These are phyloP conservation scores for Periconia sp. DNA, from an alignment of 2,329 filamentous ascomycete genomes.

Conservation along the genomic window DNA sequence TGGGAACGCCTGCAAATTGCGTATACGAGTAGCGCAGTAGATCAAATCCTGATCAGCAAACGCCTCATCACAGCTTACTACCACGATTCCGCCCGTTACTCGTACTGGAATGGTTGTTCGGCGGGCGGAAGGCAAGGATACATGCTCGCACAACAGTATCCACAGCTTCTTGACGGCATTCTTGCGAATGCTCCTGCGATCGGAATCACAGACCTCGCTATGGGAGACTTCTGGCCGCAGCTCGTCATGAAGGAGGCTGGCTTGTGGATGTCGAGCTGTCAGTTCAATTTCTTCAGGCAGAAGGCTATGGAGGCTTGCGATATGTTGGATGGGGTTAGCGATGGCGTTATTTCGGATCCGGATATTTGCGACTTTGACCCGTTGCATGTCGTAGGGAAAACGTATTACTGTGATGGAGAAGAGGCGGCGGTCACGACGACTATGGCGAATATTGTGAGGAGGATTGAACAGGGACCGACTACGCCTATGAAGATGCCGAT, in stretches of 20 bases:
- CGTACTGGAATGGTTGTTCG: constrained; percentile 41
- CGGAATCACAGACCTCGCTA: constrained; percentile 21
- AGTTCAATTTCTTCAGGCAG: constrained; percentile 25
- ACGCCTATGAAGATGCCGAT: constrained; percentile 9
- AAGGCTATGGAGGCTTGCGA: constrained; percentile 30
- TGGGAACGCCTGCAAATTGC: constrained; percentile 41
- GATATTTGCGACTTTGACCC: constrained; percentile 28
- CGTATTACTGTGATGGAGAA: constrained; percentile 21
- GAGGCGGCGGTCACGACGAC: constrained; percentile 16
- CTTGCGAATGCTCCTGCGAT: constrained; percentile 36
- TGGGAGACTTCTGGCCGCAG: constrained; percentile 27
- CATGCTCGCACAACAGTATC: constrained; percentile 36
- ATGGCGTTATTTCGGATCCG: constrained; percentile 38
- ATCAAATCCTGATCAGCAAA: constrained; percentile 40
- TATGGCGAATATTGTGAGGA: constrained; percentile 23
- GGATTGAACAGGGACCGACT: constrained; percentile 20
- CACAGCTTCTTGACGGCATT: constrained; percentile 37
- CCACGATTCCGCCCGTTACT: constrained; percentile 30
- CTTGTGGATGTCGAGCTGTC: constrained; percentile 25
- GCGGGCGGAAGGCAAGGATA: constrained; percentile 40
- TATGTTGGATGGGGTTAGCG: constrained; percentile 22
- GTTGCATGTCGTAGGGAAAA: constrained; percentile 8
- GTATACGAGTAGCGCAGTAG: constrained; percentile 40
- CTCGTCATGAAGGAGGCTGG: constrained; percentile 31
- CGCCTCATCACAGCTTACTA: constrained; percentile 37